Evolutionary conservation across 768 basidiomycete species (phyloP), one percentile per base, ranked within the genome.

Genomic region (Boletellus sp.): DNA sequence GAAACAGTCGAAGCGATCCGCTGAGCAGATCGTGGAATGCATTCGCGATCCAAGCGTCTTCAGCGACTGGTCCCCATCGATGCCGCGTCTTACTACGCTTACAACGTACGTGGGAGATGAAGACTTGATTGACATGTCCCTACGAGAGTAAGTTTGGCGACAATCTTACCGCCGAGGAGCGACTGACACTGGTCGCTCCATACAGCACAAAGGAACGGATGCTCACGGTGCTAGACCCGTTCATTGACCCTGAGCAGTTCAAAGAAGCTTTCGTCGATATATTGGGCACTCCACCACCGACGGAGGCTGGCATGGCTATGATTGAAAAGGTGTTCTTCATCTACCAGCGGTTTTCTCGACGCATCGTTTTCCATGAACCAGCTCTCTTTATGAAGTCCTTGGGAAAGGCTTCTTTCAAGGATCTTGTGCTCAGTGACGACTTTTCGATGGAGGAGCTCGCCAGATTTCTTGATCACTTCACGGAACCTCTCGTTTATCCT

Each of bases 381-480:
- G 47, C 36, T 11, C 56, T 71, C 2, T 65, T 62, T 32, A 49
- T 60, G 54, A 66, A 64, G 39, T 50, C 67, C 6, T n/a, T 61
- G 22, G 57, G 57, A 15, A 70, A 57, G 32, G 69, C 65, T 3
- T 71, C 68, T 13, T 57, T 70, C 44, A 58, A 58, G 40, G 68
- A 71, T 41, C 42, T 71, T 19, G 33, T 70, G n/a, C 53, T 70
- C 35, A 59, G 63, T 24, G 60, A 71, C 3, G 61, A 68, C 26
- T 67, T 70, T 38, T 53, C 60, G 0, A 28, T 53, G 1, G 64
- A 64, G 4, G 67, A 70, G 37, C 11, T 54, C 10, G 4, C 19
- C 22, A 51, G 37, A 45, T 57, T 66, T 38, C 0, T 48, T 2
- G 19, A 45, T 1, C 22, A 56, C 13, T 57, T 56, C 16, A 4